A percentile compares a stretch with the other conserved stretches of the same genome.
Evolutionary conservation across 2,329 filamentous ascomycete genomes (phyloP).

Genomic region (Fusarium sp.): DNA sequence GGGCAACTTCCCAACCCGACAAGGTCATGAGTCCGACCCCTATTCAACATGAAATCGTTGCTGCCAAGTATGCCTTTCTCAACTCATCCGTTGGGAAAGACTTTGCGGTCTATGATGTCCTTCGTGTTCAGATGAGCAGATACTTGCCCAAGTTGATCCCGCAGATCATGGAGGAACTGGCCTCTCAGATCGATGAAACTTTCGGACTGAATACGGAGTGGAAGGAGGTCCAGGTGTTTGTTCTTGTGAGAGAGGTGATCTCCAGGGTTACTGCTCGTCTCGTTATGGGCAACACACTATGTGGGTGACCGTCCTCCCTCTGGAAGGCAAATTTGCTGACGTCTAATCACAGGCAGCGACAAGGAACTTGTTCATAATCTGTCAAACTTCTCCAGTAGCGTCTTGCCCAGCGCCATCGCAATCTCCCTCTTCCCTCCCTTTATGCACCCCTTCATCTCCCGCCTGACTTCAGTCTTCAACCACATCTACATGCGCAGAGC

Average conservation of each 20-base stretch:
- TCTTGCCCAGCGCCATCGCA: neutral
- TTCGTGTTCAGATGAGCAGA: neutral
- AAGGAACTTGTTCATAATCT: neutral
- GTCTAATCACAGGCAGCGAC: neutral
- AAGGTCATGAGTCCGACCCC: neutral
- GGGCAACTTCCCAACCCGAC: neutral
- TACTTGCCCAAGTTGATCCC: neutral
- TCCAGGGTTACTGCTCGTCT: neutral
- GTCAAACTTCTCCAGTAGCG: neutral
- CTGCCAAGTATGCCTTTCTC: neutral
- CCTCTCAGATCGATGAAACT: neutral
- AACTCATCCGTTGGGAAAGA: neutral
- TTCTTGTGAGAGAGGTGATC: neutral
- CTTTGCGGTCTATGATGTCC: neutral
- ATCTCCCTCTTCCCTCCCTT: neutral
- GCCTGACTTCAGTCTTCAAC: neutral
- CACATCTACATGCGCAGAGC: neutral
- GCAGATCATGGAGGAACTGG: neutral
- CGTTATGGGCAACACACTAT: neutral
- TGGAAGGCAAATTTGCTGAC: neutral
- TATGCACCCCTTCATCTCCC: neutral
- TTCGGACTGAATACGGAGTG: neutral
- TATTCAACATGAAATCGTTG: neutral
- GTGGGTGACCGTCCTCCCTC: neutral
- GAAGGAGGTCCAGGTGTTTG: neutral